A percentile compares a stretch with the other conserved stretches of the same genome.
These are phyloP conservation scores for Heliamphora exappendiculata DNA, from an alignment of 148 eudicot species.

Conservation along the genomic window DNA sequence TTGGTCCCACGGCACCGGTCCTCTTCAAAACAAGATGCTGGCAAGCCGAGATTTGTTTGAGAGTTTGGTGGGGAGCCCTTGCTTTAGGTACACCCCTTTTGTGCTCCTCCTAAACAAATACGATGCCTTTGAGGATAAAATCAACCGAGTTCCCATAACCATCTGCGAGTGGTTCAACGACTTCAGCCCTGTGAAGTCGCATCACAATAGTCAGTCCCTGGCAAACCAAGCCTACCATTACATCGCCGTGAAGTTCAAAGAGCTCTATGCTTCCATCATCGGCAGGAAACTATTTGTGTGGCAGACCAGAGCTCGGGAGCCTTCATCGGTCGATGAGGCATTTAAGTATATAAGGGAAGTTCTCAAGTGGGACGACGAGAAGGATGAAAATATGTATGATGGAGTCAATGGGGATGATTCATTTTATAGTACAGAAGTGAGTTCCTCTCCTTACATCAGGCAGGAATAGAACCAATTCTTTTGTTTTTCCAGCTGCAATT, in stretches of 20 bases:
- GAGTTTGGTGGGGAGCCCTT: conserved; percentile 63
- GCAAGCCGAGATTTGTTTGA: conserved; percentile 83
- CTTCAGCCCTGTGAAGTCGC: conserved; percentile 68
- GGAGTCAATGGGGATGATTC: conserved; percentile 74
- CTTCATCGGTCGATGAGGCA: conserved; percentile 65
- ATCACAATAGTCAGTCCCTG: conserved; percentile 63
- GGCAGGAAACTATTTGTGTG: conserved; percentile 85
- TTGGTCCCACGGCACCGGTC: conserved; percentile 34
- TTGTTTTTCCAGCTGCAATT: conserved; percentile 19
- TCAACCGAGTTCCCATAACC: conserved; percentile 51
- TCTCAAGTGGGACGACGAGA: conserved; percentile 93
- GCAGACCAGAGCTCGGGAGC: conserved; percentile 83
- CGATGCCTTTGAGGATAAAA: conserved; percentile 85
- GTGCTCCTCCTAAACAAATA: conserved; percentile 77
- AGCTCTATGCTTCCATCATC: conserved; percentile 72
- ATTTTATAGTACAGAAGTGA: conserved; percentile 80
- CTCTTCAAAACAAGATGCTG: conserved; percentile 70
- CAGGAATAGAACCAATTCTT: conserved; percentile 35
- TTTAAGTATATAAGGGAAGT: conserved; percentile 82
- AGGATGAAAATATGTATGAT: conserved; percentile 58
- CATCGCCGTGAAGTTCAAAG: conserved; percentile 89
- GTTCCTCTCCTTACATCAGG: conserved; percentile 65
- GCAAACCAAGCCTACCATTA: conserved; percentile 89
- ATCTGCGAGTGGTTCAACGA: conserved; percentile 80
- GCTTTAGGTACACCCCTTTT: conserved; percentile 79